Conservation (phyloP, 805 yeast species). For the Yarrowia sp. region DNA sequence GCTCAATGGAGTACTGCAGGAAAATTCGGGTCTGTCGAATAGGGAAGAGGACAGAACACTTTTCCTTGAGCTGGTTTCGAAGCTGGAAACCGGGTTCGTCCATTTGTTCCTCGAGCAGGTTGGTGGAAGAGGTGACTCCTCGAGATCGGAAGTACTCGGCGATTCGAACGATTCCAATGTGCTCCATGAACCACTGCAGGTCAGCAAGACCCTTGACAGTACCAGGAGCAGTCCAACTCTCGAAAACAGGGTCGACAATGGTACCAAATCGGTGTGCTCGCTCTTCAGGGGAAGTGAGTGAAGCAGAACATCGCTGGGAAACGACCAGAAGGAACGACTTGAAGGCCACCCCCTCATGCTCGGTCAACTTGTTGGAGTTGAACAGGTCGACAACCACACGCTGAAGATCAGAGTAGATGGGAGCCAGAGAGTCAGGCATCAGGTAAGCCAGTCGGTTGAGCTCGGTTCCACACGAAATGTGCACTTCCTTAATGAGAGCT, state of each 20-base stretch:
- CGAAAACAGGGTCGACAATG: constrained; percentile 89
- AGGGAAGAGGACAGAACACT: constrained; percentile 93
- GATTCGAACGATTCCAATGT: constrained; percentile 90
- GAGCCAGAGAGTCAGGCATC: constrained; percentile 87
- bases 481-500: constrained; percentile 78
- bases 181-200: constrained; percentile 97
- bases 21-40: constrained; percentile 93
- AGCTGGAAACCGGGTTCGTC: constrained; percentile 82
- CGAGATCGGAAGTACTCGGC: constrained; percentile 85
- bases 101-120: constrained; percentile 74
- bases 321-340: constrained; percentile 88
- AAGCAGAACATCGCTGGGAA: constrained; percentile 68
- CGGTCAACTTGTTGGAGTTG: constrained; percentile 66
- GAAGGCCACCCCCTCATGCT: constrained; percentile 91
- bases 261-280: constrained; percentile 76
- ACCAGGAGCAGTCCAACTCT: constrained; percentile 88
- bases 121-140: constrained; percentile 73
- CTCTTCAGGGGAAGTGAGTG: constrained; percentile 42
- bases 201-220: constrained; percentile 88
- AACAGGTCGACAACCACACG: constrained; percentile 71
- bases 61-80: constrained; percentile 75
- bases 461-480: constrained; percentile 93
- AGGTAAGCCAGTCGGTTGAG: constrained; percentile 88
- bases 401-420: constrained; percentile 79
- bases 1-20: constrained; percentile 92